Conservation (phyloP, 768 basidiomycete genomes). For the Gymnopilus junonius region DNA sequence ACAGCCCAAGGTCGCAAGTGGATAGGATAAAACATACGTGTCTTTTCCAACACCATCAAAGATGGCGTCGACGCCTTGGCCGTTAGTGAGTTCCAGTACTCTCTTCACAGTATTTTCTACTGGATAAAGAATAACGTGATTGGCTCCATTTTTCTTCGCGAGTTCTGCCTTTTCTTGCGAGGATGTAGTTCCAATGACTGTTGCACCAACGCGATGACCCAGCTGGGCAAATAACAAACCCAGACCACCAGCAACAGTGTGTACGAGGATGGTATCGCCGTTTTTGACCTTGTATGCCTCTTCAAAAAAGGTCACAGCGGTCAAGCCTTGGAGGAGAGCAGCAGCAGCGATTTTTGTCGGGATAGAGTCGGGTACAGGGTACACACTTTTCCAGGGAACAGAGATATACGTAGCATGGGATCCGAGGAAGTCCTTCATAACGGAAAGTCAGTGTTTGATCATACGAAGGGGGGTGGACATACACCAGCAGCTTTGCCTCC, state of each 20-base stretch:
- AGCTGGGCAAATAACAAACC: slow-evolving; percentile 73
- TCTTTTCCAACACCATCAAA: slow-evolving; percentile 98
- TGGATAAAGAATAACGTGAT: slow-evolving; percentile 85
- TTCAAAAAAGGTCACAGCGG: slow-evolving; percentile 74
- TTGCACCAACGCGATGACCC: slow-evolving; percentile 75
- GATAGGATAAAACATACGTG: slow-evolving; percentile 58
- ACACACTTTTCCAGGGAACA: slow-evolving; percentile 62
- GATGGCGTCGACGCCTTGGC: slow-evolving; percentile 82
- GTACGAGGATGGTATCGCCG: slow-evolving; percentile 81
- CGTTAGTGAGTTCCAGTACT: slow-evolving; percentile 76
- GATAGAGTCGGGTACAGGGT: slow-evolving; percentile 66
- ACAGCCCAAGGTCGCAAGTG: neutral
- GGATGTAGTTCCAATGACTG: slow-evolving; percentile 93
- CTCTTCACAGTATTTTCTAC: slow-evolving; percentile 75
- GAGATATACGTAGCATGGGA: slow-evolving; percentile 76
- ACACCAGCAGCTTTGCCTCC: slow-evolving; percentile 81
- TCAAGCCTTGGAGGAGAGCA: slow-evolving; percentile 74
- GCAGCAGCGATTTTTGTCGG: slow-evolving; percentile 70
- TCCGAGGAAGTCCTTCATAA: slow-evolving; percentile 45
- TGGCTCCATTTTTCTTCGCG: slow-evolving; percentile 79
- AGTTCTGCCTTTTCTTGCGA: slow-evolving; percentile 81
- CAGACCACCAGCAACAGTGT: slow-evolving; percentile 92
- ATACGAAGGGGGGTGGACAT: slow-evolving; percentile 25
- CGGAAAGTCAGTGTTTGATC: neutral
- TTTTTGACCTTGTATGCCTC: slow-evolving; percentile 87